These are phyloP conservation scores for Stentor roeselii DNA, from an alignment of 73 alveolate genomes.

Conservation along the genomic window DNA sequence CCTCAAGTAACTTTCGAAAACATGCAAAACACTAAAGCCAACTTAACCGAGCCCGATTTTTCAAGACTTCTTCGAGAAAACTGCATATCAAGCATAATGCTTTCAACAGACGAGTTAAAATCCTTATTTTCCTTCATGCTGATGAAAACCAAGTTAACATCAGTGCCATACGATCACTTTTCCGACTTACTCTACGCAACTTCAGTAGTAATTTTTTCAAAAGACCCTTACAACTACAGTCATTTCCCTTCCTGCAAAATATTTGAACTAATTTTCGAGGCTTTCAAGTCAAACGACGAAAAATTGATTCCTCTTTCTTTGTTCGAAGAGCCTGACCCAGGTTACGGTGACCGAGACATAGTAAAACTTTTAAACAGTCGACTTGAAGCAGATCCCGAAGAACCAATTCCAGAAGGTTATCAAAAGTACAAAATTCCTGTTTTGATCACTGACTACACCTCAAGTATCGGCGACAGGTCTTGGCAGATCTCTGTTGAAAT, in stretches of 20 bases:
- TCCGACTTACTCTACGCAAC: slow-evolving; percentile 33
- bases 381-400: slow-evolving; percentile 51
- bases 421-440: slow-evolving; percentile 20
- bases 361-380: slow-evolving; percentile 55
- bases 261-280: slow-evolving; percentile 29
- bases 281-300: slow-evolving; percentile 34
- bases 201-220: slow-evolving; percentile 44
- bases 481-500: background rate
- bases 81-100: slow-evolving; percentile 32
- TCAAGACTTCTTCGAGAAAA: slow-evolving; percentile 63
- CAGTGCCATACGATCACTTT: slow-evolving; percentile 46
- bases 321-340: slow-evolving; percentile 61
- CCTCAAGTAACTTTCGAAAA: slow-evolving; percentile 34
- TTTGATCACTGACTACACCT: background rate
- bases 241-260: slow-evolving; percentile 57
- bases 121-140: slow-evolving; percentile 25
- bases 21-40: slow-evolving; percentile 29
- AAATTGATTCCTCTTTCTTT: slow-evolving; percentile 28
- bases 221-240: slow-evolving; percentile 52
- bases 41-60: slow-evolving; percentile 33
- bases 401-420: slow-evolving; percentile 73
- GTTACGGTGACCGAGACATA: slow-evolving; percentile 56
- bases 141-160: slow-evolving; percentile 29
- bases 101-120: slow-evolving; percentile 35
- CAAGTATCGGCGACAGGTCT: background rate